Conservation (phyloP, 345 rosid species). For the Noccaea bulbosa region DNA sequence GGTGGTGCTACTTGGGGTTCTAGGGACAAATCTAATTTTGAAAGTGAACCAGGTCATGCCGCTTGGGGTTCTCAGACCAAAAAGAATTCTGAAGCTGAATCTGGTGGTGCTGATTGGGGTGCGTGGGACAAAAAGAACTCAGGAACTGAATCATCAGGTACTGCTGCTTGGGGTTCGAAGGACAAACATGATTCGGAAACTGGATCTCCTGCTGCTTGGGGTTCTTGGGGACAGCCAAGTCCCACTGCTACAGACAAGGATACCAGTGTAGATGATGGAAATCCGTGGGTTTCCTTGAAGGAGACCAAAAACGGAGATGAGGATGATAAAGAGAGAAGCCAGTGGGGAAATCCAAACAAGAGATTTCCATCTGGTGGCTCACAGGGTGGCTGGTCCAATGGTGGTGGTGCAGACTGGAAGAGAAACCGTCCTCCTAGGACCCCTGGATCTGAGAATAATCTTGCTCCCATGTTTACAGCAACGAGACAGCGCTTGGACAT, state of each 20-base stretch:
- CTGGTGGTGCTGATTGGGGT: slow-evolving; percentile 13
- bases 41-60: slow-evolving; percentile 20
- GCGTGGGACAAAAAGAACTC: not conserved
- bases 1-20: not conserved
- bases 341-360: slow-evolving; percentile 58
- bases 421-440: slow-evolving; percentile 58
- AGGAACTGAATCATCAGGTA: not conserved
- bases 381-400: slow-evolving; percentile 53
- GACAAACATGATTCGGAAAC: not conserved
- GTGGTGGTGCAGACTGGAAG: slow-evolving; percentile 61
- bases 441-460: slow-evolving; percentile 47
- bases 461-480: slow-evolving; percentile 53
- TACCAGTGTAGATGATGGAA: slow-evolving; percentile 40
- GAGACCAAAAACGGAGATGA: slow-evolving; percentile 37
- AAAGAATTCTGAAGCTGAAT: not conserved
- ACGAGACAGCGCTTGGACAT: slow-evolving; percentile 76
- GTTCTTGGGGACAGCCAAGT: slow-evolving; percentile 47
- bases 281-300: slow-evolving; percentile 46
- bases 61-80: slow-evolving; percentile 1
- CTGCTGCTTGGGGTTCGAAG: slow-evolving; percentile 10
- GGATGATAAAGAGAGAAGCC: slow-evolving; percentile 43
- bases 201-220: slow-evolving; percentile 41
- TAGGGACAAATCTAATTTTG: not conserved
- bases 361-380: slow-evolving; percentile 51
- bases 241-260: slow-evolving; percentile 49